Evolutionary conservation across 1,284 basidiomycete genomes (phyloP).

Genomic region (Austroboletus niveus): DNA sequence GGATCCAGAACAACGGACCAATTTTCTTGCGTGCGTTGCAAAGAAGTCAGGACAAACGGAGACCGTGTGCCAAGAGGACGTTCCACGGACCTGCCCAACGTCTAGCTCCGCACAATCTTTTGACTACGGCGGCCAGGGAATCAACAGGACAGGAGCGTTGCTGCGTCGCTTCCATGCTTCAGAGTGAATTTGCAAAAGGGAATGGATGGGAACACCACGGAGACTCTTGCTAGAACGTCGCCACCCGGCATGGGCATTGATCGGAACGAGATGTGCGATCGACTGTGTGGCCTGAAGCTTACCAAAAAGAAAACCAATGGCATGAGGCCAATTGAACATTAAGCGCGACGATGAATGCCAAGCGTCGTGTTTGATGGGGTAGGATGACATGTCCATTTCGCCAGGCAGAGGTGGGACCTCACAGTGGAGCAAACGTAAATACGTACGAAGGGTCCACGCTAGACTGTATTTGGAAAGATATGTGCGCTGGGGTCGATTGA

Average conservation of each 20-base stretch:
- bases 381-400: constrained; percentile 17
- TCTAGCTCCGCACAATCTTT: constrained; percentile 21
- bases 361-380: constrained; percentile 11
- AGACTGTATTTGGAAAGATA: constrained; percentile 19
- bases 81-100: constrained; percentile 21
- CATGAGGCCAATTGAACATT: constrained; percentile 20
- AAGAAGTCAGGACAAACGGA: not conserved
- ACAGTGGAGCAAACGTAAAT: constrained; percentile 23
- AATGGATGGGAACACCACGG: constrained; percentile 26
- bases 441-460: constrained; percentile 20
- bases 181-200: constrained; percentile 27
- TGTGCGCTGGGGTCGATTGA: not conserved
- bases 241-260: constrained; percentile 24
- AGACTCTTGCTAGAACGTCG: constrained; percentile 17
- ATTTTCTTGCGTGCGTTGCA: not conserved
- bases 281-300: constrained; percentile 6
- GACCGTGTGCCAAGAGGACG: constrained; percentile 20
- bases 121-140: constrained; percentile 8
- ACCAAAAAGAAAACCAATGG: constrained; percentile 9
- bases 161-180: constrained; percentile 23
- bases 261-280: constrained; percentile 26
- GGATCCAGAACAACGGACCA: constrained; percentile 1
- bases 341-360: constrained; percentile 13
- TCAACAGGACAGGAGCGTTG: constrained; percentile 5
- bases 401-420: constrained; percentile 14